Evolutionary conservation across 2,329 filamentous ascomycete species (phyloP), one percentile per base, ranked within the genome.

Genomic region (Diaporthe sp.): DNA sequence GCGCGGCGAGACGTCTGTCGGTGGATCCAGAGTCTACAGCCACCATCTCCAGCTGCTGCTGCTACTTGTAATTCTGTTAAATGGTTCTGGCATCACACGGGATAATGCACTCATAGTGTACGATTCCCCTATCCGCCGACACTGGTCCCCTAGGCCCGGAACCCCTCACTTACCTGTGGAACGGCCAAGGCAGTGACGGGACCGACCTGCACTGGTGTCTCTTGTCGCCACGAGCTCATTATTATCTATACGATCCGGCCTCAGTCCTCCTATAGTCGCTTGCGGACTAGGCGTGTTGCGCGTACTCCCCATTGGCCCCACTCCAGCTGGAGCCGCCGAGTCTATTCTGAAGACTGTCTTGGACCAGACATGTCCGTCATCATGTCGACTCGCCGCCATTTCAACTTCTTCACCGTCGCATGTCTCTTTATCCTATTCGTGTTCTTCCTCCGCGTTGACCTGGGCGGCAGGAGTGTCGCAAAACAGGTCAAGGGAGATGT

Each of bases 371-470:
- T 71, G 39, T 71, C 68, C 22, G n/a, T 39, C 53, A 73, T 37
- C 8, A 73, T 75, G 55, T 56, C 70, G 3, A 55, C 9, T 22
- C 73, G 70, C 13, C 69, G 73, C 4, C 51, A 66, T 15, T n/a
- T 50, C 10, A 72, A 50, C 32, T 63, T 72, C 7, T 32, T 74
- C 22, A 39, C 68, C 19, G 50, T 27, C 30, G 37, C 32, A 35
- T 74, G 69, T 17, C 15, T 66, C 53, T 74, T 74, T 3, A 47
- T 53, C 12, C 32, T 72, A 3, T 47, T 66, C 53, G 32, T 72
- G 35, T 22, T 74, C 51, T 74, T 74, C 17, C 69, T 74, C 39
- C 73, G 73, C 17, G 32, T 50, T 22, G 59, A 61, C 17, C 55
- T 74, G 10, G 35, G 25, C 10, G 37, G 51, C 32, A 39, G 9